Percentiles rank a stretch among this genome's conserved stretches.
Evolutionary conservation across 768 basidiomycete species (phyloP).

Genomic region (Xerocomus spinulosus): DNA sequence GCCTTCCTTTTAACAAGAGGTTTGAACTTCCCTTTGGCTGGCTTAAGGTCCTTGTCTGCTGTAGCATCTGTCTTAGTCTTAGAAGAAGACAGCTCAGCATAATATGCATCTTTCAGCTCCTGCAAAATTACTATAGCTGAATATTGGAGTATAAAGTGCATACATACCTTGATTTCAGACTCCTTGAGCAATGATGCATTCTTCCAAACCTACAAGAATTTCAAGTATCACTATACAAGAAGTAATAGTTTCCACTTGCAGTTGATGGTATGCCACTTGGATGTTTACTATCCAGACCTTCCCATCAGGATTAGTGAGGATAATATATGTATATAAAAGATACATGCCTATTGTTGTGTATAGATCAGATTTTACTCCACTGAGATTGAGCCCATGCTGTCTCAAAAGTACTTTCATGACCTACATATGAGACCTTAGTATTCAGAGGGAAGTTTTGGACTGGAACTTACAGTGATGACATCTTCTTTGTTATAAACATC

Average conservation of each 20-base stretch:
- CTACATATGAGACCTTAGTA: constrained; percentile 25
- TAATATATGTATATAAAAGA: background rate
- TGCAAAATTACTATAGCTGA: constrained; percentile 20
- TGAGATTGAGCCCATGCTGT: constrained; percentile 59
- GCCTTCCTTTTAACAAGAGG: constrained; percentile 44
- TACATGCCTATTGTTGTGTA: constrained; percentile 57
- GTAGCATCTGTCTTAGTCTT: constrained; percentile 24
- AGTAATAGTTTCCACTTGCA: constrained; percentile 35
- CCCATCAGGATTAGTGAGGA: background rate
- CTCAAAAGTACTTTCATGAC: constrained; percentile 66
- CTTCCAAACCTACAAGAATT: constrained; percentile 60
- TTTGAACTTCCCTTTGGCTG: constrained; percentile 33
- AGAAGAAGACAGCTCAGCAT: constrained; percentile 38
- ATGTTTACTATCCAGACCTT: constrained; percentile 75
- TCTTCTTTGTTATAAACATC: constrained; percentile 62
- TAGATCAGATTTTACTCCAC: constrained; percentile 67
- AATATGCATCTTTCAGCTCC: constrained; percentile 63
- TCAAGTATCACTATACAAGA: background rate
- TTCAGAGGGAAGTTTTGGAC: background rate
- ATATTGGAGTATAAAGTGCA: background rate
- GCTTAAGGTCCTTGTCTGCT: constrained; percentile 17
- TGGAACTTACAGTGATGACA: constrained; percentile 45
- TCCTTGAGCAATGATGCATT: constrained; percentile 54
- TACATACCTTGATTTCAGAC: constrained; percentile 55
- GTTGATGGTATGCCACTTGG: constrained; percentile 68